Evolutionary conservation across 75 land plant species (phyloP).

Genomic region (Sequoiadendron giganteum): DNA sequence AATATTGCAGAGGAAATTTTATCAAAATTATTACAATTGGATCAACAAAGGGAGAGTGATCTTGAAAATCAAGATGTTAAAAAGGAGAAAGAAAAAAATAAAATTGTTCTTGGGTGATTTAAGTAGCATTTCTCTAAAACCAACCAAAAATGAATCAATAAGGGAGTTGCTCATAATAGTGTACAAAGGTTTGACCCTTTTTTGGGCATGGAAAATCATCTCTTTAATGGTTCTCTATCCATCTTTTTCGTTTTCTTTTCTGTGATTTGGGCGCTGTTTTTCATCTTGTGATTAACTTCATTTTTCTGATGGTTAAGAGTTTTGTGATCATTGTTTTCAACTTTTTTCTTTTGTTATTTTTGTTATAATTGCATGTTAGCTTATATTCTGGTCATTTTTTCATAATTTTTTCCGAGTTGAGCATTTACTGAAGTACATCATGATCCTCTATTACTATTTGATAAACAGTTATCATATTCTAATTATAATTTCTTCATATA

Average conservation of each 20-base stretch:
- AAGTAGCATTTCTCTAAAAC: neutral
- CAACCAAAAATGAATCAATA: neutral
- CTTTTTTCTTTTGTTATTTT: neutral
- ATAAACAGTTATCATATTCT: neutral
- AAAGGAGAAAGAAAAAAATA: neutral
- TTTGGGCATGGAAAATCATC: neutral
- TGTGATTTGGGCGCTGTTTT: neutral
- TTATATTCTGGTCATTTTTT: neutral
- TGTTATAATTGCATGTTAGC: neutral
- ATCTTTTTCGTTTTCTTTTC: neutral
- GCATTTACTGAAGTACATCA: neutral
- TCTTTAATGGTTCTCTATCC: neutral
- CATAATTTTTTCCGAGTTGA: neutral
- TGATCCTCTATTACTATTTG: neutral
- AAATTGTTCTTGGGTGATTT: neutral
- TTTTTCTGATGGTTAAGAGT: neutral
- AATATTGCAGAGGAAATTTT: neutral
- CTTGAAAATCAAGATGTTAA: neutral
- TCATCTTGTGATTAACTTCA: neutral
- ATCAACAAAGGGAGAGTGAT: neutral
- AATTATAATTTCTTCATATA: neutral
- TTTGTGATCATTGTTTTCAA: neutral
- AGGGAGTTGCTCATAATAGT: neutral
- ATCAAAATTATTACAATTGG: neutral
- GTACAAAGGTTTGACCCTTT: neutral